Conservation (phyloP, 1,284 basidiomycete species). For the Sanghuangporus baumii region DNA sequence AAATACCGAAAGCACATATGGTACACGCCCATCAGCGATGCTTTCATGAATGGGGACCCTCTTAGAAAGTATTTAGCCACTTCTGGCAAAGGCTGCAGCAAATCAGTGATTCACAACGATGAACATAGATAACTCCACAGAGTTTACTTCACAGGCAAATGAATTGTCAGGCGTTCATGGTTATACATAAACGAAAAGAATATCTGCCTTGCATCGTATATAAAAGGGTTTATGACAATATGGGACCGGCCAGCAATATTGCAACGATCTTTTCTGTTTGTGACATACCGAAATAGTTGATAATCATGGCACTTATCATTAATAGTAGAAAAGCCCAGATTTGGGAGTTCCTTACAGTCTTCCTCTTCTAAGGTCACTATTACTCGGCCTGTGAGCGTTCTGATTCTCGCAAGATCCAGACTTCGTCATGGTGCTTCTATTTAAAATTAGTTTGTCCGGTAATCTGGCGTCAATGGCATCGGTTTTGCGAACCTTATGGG, state of each 20-base stretch:
- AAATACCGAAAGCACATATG: neutral
- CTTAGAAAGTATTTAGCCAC: neutral
- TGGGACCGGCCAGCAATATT: too few species aligned
- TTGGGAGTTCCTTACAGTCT: too few species aligned
- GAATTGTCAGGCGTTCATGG: neutral
- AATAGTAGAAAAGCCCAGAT: too few species aligned
- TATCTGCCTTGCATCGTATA: too few species aligned
- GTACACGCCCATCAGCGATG: neutral
- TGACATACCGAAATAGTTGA: too few species aligned
- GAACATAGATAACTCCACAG: neutral
- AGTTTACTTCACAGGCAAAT: neutral
- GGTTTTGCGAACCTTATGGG: neutral
- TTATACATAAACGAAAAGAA: too few species aligned
- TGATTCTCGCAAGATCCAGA: neutral
- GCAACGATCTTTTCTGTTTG: too few species aligned
- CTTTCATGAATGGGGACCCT: neutral
- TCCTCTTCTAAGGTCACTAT: too few species aligned
- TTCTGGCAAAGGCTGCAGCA: neutral
- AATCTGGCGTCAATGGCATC: neutral
- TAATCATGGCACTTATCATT: too few species aligned
- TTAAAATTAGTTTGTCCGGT: neutral
- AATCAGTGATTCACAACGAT: neutral
- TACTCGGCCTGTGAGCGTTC: neutral
- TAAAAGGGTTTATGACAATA: too few species aligned
- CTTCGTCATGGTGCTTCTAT: neutral